These are phyloP conservation scores for Stachybotrys elegans DNA, from an alignment of 2,329 filamentous ascomycete species.

Conservation along the genomic window DNA sequence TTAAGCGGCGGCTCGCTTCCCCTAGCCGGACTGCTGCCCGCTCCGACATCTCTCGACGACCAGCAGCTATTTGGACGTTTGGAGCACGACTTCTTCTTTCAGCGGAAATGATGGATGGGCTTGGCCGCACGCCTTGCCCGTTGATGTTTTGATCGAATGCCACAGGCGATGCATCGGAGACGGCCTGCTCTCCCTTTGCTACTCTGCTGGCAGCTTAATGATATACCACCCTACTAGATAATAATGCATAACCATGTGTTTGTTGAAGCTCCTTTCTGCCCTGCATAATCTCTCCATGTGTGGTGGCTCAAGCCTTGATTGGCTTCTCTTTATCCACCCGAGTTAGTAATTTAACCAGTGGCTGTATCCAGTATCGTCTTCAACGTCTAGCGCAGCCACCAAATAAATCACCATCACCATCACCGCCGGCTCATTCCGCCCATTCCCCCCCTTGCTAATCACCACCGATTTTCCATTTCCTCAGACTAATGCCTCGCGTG, in stretches of 20 bases:
- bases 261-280: background rate
- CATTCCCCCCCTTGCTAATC: too few species aligned
- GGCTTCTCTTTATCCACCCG: background rate
- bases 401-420: too few species aligned
- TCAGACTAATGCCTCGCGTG: constrained; percentile 24
- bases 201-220: background rate
- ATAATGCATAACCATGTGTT: background rate
- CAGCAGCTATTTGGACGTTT: background rate
- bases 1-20: background rate
- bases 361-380: too few species aligned
- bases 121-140: background rate
- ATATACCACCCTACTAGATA: background rate
- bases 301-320: background rate
- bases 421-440: too few species aligned
- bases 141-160: background rate
- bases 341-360: too few species aligned
- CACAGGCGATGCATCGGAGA: background rate
- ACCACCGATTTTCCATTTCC: too few species aligned
- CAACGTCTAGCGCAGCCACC: too few species aligned
- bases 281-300: background rate
- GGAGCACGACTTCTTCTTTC: background rate
- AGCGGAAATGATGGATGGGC: background rate
- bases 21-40: background rate
- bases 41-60: background rate
- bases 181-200: background rate